A percentile compares a stretch with the other conserved stretches of the same genome.
Conservation (phyloP, 805 yeast species). For the Ogataea corticis region DNA sequence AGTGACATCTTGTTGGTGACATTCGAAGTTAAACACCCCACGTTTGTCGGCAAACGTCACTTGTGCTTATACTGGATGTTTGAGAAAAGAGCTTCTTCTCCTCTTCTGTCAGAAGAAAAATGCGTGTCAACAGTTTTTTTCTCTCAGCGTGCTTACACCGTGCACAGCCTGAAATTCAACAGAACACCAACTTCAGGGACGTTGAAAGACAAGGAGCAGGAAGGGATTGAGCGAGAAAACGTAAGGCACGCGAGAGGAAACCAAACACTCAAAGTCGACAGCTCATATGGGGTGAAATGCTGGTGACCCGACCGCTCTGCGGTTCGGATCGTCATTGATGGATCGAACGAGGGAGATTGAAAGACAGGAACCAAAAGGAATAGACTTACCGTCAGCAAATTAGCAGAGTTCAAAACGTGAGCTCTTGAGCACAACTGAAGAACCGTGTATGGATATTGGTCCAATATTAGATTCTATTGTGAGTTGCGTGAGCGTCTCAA, state of each 20-base stretch:
- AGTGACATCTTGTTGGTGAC: too few relatives aligned
- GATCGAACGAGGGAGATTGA: background rate
- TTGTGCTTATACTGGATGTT: too few relatives aligned
- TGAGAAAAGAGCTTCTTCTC: background rate
- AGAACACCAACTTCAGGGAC: too few relatives aligned
- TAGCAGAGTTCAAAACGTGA: background rate
- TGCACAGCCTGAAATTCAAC: constrained; percentile 8
- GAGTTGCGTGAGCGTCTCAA: background rate
- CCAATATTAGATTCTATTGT: background rate
- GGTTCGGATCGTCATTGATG: too few relatives aligned
- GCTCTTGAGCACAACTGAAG: background rate
- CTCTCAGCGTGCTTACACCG: constrained; percentile 3
- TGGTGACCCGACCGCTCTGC: too few relatives aligned
- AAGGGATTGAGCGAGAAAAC: too few relatives aligned
- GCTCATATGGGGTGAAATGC: too few relatives aligned
- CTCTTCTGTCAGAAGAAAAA: background rate
- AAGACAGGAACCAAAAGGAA: background rate
- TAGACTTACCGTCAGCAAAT: constrained; percentile 7
- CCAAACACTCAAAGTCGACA: too few relatives aligned
- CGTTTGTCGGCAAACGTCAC: too few relatives aligned
- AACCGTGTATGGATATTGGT: background rate
- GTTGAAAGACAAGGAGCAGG: too few relatives aligned
- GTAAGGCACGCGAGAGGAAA: too few relatives aligned
- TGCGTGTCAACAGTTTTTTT: constrained; percentile 14
- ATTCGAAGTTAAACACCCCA: too few relatives aligned